These are phyloP conservation scores for Ogataea zsoltii DNA, from an alignment of 805 yeast genomes.

Conservation along the genomic window DNA sequence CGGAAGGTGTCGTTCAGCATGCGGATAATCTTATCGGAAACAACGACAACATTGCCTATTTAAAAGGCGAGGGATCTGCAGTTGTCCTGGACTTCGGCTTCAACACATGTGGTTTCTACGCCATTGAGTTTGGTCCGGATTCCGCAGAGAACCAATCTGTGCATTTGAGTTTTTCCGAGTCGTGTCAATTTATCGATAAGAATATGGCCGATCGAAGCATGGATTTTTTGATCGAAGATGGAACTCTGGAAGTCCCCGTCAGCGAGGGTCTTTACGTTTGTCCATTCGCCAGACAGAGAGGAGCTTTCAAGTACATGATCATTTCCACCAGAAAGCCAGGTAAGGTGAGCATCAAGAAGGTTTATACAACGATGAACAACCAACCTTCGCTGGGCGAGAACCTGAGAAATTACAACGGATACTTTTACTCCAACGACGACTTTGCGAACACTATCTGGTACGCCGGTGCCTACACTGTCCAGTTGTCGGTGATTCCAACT, in stretches of 20 bases:
- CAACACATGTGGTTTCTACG: conserved; percentile 5
- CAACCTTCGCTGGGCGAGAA: conserved; percentile 4
- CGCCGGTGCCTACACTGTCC: conserved; percentile 6
- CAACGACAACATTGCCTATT: conserved; percentile 2
- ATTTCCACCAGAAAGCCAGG: conserved; percentile 6
- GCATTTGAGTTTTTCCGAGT: conserved; percentile 4
- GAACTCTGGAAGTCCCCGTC: conserved; percentile 3
- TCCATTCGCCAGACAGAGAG: conserved; percentile 2
- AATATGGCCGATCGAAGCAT: conserved; percentile 3
- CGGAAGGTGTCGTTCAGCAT: conserved; percentile 1
- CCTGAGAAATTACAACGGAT: conserved; percentile 2
- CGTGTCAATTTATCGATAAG: conserved; percentile 2
- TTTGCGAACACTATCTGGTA: conserved; percentile 6
- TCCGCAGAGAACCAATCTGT: background rate
- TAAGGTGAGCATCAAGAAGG: conserved; percentile 3
- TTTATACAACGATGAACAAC: conserved; percentile 4
- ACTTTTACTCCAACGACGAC: conserved; percentile 5
- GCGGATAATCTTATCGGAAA: conserved; percentile 1
- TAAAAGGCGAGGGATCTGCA: background rate
- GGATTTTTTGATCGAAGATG: conserved; percentile 5
- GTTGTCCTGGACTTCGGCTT: conserved; percentile 4
- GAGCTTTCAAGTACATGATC: conserved; percentile 6
- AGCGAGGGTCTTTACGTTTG: conserved; percentile 2
- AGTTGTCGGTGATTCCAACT: conserved; percentile 2
- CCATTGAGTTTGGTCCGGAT: conserved; percentile 3